These are phyloP conservation scores for Fusarium sp. DNA, from an alignment of 2,329 filamentous ascomycete species.

Conservation along the genomic window DNA sequence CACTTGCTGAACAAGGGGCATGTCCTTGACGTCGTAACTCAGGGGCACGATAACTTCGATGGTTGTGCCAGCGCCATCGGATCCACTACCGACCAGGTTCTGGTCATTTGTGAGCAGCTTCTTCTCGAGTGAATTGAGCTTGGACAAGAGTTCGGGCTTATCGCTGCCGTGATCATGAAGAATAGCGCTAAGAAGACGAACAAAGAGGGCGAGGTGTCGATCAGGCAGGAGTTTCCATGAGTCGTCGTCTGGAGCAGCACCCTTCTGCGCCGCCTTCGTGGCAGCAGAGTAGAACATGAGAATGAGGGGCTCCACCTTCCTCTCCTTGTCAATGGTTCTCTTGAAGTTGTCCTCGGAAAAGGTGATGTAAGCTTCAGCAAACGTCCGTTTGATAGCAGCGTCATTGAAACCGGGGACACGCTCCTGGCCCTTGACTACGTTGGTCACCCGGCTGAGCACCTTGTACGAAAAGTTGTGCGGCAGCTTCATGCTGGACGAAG, in stretches of 20 bases:
- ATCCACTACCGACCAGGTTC: slow-evolving; percentile 68
- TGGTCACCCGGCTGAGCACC: slow-evolving; percentile 79
- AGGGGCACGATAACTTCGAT: slow-evolving; percentile 86
- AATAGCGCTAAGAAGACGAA: slow-evolving; percentile 84
- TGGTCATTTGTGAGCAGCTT: slow-evolving; percentile 96
- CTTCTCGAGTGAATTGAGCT: slow-evolving; percentile 85
- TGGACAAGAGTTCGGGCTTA: slow-evolving; percentile 83
- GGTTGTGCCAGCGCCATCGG: slow-evolving; percentile 58
- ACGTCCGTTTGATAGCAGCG: slow-evolving; percentile 89
- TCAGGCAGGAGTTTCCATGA: slow-evolving; percentile 93
- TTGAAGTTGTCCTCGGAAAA: slow-evolving; percentile 91
- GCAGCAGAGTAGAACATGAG: slow-evolving; percentile 97
- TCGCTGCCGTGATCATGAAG: slow-evolving; percentile 88
- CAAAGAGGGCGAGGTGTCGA: slow-evolving; percentile 93
- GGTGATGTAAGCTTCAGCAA: slow-evolving; percentile 92
- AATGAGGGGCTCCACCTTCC: slow-evolving; percentile 90
- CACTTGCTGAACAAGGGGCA: slow-evolving; percentile 91
- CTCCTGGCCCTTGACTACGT: slow-evolving; percentile 85
- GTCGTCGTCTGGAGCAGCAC: slow-evolving; percentile 81
- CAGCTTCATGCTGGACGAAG: slow-evolving; percentile 65
- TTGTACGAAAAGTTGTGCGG: slow-evolving; percentile 65
- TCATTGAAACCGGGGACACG: slow-evolving; percentile 90
- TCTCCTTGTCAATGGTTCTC: slow-evolving; percentile 92
- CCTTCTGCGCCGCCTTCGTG: slow-evolving; percentile 85
- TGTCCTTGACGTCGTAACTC: slow-evolving; percentile 95